Percentiles rank a stretch among this genome's conserved stretches.
Conservation (phyloP, 352 stramenopile species). For the Peronospora belbahrii region DNA sequence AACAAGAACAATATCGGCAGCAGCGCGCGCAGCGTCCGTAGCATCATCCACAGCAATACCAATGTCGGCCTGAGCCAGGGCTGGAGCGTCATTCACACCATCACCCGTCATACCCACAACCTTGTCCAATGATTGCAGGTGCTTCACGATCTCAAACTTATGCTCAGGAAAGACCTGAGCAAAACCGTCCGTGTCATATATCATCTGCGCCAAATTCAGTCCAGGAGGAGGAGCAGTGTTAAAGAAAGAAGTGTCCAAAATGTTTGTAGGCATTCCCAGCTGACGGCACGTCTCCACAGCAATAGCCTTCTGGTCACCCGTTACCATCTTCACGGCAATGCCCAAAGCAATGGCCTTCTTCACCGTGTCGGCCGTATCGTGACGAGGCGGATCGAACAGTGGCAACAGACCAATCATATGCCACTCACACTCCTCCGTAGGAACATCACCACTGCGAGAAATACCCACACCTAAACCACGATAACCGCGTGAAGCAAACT, state of each 20-base stretch:
- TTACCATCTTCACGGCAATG: constrained; percentile 94
- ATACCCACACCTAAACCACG: constrained; percentile 58
- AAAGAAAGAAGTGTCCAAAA: constrained; percentile 75
- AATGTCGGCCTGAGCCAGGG: constrained; percentile 85
- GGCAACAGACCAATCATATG: constrained; percentile 89
- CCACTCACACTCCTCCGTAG: constrained; percentile 80
- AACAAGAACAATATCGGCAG: constrained; percentile 85
- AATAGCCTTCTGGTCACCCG: constrained; percentile 90
- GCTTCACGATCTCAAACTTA: constrained; percentile 89
- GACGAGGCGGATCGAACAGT: constrained; percentile 90
- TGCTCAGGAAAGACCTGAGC: constrained; percentile 89
- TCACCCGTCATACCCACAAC: constrained; percentile 82
- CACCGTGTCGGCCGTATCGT: constrained; percentile 90
- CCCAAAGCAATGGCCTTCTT: constrained; percentile 84
- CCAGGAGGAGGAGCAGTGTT: constrained; percentile 56
- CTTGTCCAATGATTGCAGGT: constrained; percentile 81
- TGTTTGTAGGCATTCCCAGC: constrained; percentile 86
- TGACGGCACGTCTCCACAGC: constrained; percentile 87
- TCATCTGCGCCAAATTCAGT: constrained; percentile 68
- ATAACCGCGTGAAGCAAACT: constrained; percentile 64
- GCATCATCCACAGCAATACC: constrained; percentile 88
- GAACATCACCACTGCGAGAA: constrained; percentile 48
- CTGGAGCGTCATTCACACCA: constrained; percentile 90
- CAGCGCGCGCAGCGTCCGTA: constrained; percentile 84
- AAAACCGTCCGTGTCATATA: constrained; percentile 91